A percentile compares a stretch with the other conserved stretches of the same genome.
Evolutionary conservation across 352 stramenopile species (phyloP).

Genomic region (Phytophthora litchii): DNA sequence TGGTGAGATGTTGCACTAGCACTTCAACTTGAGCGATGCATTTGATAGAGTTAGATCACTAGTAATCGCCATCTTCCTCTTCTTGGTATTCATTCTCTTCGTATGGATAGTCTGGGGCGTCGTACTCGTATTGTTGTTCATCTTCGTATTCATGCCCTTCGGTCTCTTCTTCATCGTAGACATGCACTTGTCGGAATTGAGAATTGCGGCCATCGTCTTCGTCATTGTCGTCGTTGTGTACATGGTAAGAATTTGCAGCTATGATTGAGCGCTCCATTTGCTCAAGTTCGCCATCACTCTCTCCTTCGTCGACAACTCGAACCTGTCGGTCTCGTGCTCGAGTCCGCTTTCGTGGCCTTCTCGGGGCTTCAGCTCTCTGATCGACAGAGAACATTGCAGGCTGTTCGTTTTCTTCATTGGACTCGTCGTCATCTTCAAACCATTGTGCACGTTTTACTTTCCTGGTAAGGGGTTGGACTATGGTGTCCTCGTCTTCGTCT

Average conservation of each 20-base stretch:
- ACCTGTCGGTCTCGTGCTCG: slow-evolving; percentile 20
- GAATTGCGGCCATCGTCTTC: slow-evolving; percentile 13
- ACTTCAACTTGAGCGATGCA: no score
- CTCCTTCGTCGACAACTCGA: slow-evolving; percentile 39
- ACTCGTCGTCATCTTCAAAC: slow-evolving; percentile 33
- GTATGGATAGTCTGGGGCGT: slow-evolving; percentile 23
- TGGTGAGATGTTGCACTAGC: no score
- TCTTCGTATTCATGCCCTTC: slow-evolving; percentile 30
- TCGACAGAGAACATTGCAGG: not conserved
- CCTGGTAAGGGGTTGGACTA: not conserved
- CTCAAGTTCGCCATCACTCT: slow-evolving; percentile 44
- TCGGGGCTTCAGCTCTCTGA: slow-evolving; percentile 1
- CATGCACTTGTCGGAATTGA: slow-evolving; percentile 21
- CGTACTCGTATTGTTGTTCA: slow-evolving; percentile 22
- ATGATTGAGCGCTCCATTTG: slow-evolving; percentile 26
- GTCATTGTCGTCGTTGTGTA: slow-evolving; percentile 12
- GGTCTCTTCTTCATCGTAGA: slow-evolving; percentile 28
- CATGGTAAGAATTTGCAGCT: not conserved
- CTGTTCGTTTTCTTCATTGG: slow-evolving; percentile 30
- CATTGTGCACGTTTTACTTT: slow-evolving; percentile 34
- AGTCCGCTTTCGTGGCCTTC: slow-evolving; percentile 27
- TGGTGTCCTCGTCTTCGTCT: slow-evolving; percentile 24
- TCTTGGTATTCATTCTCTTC: slow-evolving; percentile 26
- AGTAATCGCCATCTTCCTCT: slow-evolving; percentile 18
- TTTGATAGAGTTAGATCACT: slow-evolving; percentile 1